A percentile compares a stretch with the other conserved stretches of the same genome.
Conservation (phyloP, 345 rosid genomes). For the Firmiana major region DNA sequence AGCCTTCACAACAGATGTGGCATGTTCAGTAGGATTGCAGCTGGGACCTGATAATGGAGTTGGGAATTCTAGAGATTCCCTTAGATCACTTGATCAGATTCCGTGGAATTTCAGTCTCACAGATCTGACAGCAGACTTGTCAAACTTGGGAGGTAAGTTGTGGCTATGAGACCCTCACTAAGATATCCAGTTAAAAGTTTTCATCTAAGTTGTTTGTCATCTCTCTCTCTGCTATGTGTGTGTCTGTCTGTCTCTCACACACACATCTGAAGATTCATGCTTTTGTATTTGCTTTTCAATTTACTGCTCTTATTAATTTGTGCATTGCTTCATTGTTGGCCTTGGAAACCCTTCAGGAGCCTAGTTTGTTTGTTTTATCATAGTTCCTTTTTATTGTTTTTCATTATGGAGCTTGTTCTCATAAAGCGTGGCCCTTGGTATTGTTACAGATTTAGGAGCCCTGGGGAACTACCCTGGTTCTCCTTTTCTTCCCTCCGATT, state of each 20-base stretch:
- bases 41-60: conserved; percentile 72
- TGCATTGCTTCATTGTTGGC: not conserved
- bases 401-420: not conserved
- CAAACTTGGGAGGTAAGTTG: conserved; percentile 84
- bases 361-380: not conserved
- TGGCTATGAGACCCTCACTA: conserved; percentile 2
- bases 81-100: conserved; percentile 84
- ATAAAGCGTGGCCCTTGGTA: conserved; percentile 11
- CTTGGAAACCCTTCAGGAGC: not conserved
- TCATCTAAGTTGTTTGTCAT: not conserved
- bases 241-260: not conserved
- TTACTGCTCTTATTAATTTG: not conserved
- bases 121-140: conserved; percentile 89
- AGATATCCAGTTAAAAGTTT: not conserved
- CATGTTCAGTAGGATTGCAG: conserved; percentile 79
- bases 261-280: not conserved
- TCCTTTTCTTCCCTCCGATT: conserved; percentile 93
- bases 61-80: conserved; percentile 71
- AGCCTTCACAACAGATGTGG: conserved; percentile 88
- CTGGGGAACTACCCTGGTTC: conserved; percentile 93
- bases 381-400: not conserved
- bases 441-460: conserved; percentile 79
- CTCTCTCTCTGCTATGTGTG: not conserved
- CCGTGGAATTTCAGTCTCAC: conserved; percentile 94
- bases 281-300: not conserved